Conservation (phyloP, 169 alveolate species). For the Cryptosporidium sp. region DNA sequence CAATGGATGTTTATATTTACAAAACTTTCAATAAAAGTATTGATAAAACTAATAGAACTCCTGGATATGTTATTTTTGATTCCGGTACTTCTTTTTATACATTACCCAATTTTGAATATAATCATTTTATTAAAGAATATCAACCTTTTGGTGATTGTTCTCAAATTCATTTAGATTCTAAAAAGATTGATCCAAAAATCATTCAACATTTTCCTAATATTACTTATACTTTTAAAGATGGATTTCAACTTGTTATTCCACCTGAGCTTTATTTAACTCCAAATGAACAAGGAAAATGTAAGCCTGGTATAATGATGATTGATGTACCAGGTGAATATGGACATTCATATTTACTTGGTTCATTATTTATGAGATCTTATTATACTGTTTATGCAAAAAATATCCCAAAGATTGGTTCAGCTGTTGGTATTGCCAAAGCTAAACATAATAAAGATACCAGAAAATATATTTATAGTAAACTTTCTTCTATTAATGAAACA, state of each 20-base stretch:
- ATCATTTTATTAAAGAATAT: constrained; percentile 77
- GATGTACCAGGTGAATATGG: constrained; percentile 91
- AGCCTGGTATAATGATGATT: constrained; percentile 89
- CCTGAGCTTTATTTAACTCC: constrained; percentile 79
- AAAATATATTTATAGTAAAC: constrained; percentile 35
- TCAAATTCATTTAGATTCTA: constrained; percentile 41
- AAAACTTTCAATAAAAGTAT: constrained; percentile 27
- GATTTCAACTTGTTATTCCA: constrained; percentile 18
- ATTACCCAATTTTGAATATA: constrained; percentile 85
- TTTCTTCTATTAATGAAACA: constrained; percentile 7
- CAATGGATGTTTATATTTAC: constrained; percentile 48
- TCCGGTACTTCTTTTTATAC: constrained; percentile 90
- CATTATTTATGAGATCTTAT: constrained; percentile 87
- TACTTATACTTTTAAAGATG: constrained; percentile 79
- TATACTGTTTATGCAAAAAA: constrained; percentile 82
- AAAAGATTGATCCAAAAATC: constrained; percentile 55
- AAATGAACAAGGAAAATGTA: constrained; percentile 79
- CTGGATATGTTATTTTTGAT: constrained; percentile 86
- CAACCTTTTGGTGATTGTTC: constrained; percentile 80
- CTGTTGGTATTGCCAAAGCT: constrained; percentile 74
- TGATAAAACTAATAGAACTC: constrained; percentile 28
- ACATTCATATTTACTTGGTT: constrained; percentile 88
- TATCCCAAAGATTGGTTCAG: constrained; percentile 62
- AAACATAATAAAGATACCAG: constrained; percentile 43
- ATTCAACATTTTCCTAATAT: constrained; percentile 78